These are phyloP conservation scores for Clathrus columnatus DNA, from an alignment of 768 basidiomycete genomes.

Conservation along the genomic window DNA sequence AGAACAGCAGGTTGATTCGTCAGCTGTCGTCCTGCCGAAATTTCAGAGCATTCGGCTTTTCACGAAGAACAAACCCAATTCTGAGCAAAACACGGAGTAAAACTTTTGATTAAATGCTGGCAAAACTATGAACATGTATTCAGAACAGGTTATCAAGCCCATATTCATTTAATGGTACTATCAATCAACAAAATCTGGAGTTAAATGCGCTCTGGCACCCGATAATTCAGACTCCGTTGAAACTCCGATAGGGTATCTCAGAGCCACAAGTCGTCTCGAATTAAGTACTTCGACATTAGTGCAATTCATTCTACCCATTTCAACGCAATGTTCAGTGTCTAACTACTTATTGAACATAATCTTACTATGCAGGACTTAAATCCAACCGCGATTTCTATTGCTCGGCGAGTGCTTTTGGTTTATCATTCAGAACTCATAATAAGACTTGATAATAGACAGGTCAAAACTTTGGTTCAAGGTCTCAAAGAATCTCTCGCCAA, in stretches of 20 bases:
- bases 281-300: neutral
- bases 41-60: too few relatives aligned
- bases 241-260: neutral
- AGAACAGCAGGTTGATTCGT: too few relatives aligned
- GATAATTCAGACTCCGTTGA: neutral
- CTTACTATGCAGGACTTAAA: constrained; percentile 4
- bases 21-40: too few relatives aligned
- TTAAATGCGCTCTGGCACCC: too few relatives aligned
- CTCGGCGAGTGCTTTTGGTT: constrained; percentile 23
- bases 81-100: too few relatives aligned
- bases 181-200: too few relatives aligned
- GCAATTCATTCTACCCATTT: neutral
- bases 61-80: too few relatives aligned
- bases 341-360: neutral
- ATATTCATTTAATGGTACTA: too few relatives aligned
- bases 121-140: too few relatives aligned
- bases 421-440: constrained; percentile 9
- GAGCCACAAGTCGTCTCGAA: neutral
- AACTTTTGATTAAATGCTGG: too few relatives aligned
- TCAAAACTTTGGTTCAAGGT: constrained; percentile 62
- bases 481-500: constrained; percentile 69
- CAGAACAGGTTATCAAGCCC: too few relatives aligned
- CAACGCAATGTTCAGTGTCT: neutral
- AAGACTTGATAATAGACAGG: constrained; percentile 46
- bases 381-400: constrained; percentile 24